A percentile compares a stretch with the other conserved stretches of the same genome.
phyloP scores from a whole-genome alignment of 148 eudicot genomes.

The Rhododendron mucronatum region DNA sequence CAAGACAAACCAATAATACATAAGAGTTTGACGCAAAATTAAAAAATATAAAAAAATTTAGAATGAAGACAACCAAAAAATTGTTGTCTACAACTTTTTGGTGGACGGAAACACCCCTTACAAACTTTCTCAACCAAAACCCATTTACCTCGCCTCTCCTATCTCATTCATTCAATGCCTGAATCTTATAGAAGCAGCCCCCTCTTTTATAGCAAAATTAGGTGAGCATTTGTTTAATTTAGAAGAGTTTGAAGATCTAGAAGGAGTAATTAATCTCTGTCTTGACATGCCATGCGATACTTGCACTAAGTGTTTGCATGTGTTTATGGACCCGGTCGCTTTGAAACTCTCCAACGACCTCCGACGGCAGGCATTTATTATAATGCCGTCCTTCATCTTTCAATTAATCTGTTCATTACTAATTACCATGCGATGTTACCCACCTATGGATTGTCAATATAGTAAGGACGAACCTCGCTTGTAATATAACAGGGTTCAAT shows the following conservation, averaged over 20 bases:
- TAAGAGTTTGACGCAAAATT: too few species aligned
- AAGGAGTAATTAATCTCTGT: background rate
- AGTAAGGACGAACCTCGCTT: too few species aligned
- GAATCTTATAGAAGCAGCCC: slow-evolving; percentile 12
- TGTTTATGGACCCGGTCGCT: background rate
- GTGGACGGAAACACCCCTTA: too few species aligned
- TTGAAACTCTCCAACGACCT: slow-evolving; percentile 48
- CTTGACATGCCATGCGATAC: background rate
- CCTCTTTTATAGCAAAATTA: slow-evolving; percentile 42
- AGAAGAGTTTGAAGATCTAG: too few species aligned
- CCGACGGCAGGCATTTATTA: slow-evolving; percentile 81
- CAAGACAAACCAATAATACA: too few species aligned
- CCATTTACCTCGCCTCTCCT: slow-evolving; percentile 33
- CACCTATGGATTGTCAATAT: too few species aligned
- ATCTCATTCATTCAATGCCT: slow-evolving; percentile 30
- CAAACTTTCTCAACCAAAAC: slow-evolving; percentile 41
- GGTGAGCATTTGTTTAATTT: slow-evolving; percentile 22
- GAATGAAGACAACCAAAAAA: too few species aligned
- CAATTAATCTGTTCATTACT: background rate
- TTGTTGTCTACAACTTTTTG: too few species aligned
- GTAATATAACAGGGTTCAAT: too few species aligned
- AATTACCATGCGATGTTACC: background rate
- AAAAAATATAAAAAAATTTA: too few species aligned
- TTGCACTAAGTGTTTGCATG: background rate
- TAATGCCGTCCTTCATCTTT: slow-evolving; percentile 9